Conservation (phyloP, 2,329 filamentous ascomycete genomes). For the Sporothrix dimorphospora region DNA sequence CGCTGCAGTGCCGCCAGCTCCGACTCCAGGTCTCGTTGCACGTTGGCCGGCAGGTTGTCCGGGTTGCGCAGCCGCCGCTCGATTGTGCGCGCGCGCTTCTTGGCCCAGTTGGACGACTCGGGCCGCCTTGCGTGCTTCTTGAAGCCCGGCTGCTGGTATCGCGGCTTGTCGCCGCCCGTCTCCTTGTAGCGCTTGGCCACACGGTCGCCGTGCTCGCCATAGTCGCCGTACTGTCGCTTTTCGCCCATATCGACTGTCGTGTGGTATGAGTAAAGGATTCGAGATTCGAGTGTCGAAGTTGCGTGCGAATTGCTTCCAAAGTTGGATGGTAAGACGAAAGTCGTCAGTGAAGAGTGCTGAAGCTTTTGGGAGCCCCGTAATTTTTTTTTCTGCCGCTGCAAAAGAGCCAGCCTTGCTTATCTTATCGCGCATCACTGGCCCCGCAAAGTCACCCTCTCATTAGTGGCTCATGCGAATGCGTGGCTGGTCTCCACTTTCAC, state of each 20-base stretch:
- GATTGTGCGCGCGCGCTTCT: constrained; percentile 72
- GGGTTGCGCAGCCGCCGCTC: constrained; percentile 63
- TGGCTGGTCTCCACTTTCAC: background rate
- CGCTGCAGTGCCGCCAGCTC: constrained; percentile 69
- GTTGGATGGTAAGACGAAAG: background rate
- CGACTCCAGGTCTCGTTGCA: constrained; percentile 70
- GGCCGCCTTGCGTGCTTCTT: constrained; percentile 50
- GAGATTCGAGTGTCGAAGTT: background rate
- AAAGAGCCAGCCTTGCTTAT: background rate
- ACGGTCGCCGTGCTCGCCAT: constrained; percentile 24
- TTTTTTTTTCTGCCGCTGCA: constrained; percentile 18
- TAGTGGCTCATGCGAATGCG: background rate
- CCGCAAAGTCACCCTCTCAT: no score
- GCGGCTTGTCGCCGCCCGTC: background rate
- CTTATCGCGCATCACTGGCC: no score
- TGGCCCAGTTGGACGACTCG: constrained; percentile 62
- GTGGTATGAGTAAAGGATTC: background rate
- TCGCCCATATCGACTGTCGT: constrained; percentile 37
- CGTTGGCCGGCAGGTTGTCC: constrained; percentile 67
- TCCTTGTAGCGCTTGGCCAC: constrained; percentile 34
- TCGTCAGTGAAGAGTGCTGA: background rate
- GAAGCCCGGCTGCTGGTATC: constrained; percentile 25
- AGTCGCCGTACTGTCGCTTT: constrained; percentile 39
- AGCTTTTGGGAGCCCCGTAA: background rate
- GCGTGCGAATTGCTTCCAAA: background rate